phyloP scores from a whole-genome alignment of 2,329 filamentous ascomycete genomes.

The Pestalotiopsis sp. region DNA sequence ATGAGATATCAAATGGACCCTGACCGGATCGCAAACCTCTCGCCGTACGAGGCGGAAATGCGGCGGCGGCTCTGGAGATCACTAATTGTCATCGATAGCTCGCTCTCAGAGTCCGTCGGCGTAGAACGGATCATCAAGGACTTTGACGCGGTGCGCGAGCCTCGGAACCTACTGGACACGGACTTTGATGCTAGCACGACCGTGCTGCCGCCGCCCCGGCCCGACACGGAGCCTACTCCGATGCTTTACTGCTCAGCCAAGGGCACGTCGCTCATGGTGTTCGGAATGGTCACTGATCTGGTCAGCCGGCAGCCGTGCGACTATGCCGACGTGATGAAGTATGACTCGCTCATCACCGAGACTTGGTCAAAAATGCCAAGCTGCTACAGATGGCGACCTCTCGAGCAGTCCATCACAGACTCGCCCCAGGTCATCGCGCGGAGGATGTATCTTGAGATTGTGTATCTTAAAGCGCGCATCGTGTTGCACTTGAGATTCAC shows the following conservation, averaged over 20 bases:
- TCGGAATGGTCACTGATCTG: slow-evolving; percentile 13
- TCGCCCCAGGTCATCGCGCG: slow-evolving; percentile 50
- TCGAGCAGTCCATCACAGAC: slow-evolving; percentile 42
- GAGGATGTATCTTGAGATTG: slow-evolving; percentile 49
- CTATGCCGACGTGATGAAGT: slow-evolving; percentile 22
- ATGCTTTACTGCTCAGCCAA: slow-evolving; percentile 6
- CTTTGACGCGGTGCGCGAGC: slow-evolving; percentile 24
- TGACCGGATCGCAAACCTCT: slow-evolving; percentile 38
- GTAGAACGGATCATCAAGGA: slow-evolving; percentile 40
- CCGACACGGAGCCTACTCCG: slow-evolving; percentile 23
- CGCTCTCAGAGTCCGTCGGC: slow-evolving; percentile 42
- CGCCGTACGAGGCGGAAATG: slow-evolving; percentile 45
- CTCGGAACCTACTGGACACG: slow-evolving; percentile 42
- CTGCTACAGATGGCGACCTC: slow-evolving; percentile 18
- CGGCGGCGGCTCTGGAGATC: slow-evolving; percentile 42
- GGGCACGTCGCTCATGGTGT: background rate
- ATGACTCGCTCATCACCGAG: slow-evolving; percentile 21
- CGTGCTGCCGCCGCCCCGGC: slow-evolving; percentile 35
- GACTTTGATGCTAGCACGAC: slow-evolving; percentile 38
- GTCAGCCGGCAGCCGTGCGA: slow-evolving; percentile 17
- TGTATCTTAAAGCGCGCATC: slow-evolving; percentile 50
- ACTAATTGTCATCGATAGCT: slow-evolving; percentile 40
- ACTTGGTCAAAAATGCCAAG: slow-evolving; percentile 17
- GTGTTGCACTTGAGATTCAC: slow-evolving; percentile 56
- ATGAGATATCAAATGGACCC: slow-evolving; percentile 47